A percentile compares a stretch with the other conserved stretches of the same genome.
Evolutionary conservation across 108 stramenopile genomes (phyloP).

Genomic region (Pseudonitzschia delicatissima): DNA sequence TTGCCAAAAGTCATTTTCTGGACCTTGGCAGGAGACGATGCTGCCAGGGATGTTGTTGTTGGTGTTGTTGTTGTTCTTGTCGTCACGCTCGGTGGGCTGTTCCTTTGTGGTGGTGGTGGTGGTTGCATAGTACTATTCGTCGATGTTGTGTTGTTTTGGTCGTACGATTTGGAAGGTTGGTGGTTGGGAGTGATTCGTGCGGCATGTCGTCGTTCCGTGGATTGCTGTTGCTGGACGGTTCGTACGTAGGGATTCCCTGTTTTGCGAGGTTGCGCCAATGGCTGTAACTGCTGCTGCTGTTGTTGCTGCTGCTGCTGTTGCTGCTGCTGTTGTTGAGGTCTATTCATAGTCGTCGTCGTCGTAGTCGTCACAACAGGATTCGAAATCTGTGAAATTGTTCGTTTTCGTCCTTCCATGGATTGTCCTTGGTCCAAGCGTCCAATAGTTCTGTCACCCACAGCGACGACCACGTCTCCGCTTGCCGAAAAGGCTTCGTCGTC

Average conservation of each 20-base stretch:
- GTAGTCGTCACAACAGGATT: neutral
- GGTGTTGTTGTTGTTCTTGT: neutral
- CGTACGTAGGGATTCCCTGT: constrained; percentile 65
- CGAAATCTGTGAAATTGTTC: neutral
- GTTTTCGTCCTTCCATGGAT: neutral
- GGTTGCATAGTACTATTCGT: neutral
- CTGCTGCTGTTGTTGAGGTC: neutral
- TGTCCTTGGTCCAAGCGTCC: neutral
- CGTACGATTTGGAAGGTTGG: too few relatives aligned
- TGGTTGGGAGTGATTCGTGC: too few relatives aligned
- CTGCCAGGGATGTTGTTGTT: neutral
- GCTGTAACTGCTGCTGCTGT: constrained; percentile 1
- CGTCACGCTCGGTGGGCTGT: neutral
- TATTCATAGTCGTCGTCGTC: neutral
- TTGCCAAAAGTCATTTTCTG: constrained; percentile 18
- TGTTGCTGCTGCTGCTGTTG: constrained; percentile 12
- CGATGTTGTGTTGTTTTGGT: neutral
- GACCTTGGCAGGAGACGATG: neutral
- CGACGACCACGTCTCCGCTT: neutral
- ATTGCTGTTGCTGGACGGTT: neutral
- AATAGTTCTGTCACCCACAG: neutral
- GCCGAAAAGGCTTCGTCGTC: constrained; percentile 17
- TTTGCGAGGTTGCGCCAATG: neutral
- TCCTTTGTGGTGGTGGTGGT: neutral
- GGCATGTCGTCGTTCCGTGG: neutral